Evolutionary conservation across 1,284 basidiomycete genomes (phyloP), one percentile per base, ranked within the genome.

Genomic region (Malassezia pachydermatis): DNA sequence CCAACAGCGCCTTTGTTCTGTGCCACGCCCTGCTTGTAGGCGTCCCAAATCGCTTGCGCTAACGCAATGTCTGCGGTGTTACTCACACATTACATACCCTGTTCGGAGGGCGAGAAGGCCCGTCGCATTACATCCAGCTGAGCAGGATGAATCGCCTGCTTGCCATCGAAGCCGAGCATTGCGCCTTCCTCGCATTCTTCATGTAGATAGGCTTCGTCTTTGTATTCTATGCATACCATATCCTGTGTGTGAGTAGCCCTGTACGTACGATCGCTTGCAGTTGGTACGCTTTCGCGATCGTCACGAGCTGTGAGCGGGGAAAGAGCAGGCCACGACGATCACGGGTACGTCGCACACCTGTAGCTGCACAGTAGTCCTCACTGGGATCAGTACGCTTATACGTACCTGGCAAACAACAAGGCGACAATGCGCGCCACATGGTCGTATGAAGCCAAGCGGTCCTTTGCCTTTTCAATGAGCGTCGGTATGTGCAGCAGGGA

Each of bases 211-310:
- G 78, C 77, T 3, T 75, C 63, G 65, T 90, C 82, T 67, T 86
- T 85, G 76, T 88, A 92, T 67, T 88, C 83, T 29, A 90, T 81
- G 69, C 88, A 92, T 1, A 92, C 87, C 84, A 87, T 60, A n/a
- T 59, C 57, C 35, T 36, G 40, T 29, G 8, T 25, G 6, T 23
- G 14, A 27, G 44, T 20, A n/a, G 23, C 19, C 17, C 14, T 24
- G 9, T 4, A 48, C 50, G 36, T 20, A 55, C 88, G 65, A 96
- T 86, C 2, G 88, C 85, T 32, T 83, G 79, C 2, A 94, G 75
- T 0, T 80, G 80, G 64, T 83, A 87, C 4, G 88, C 86, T 67
- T 85, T 88, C 10, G 90, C 88, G 0, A 82, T 80, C 20, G 85
- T 80, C 8, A 84, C 86, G 47, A 94, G 80, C 51, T 83, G 79